These are phyloP conservation scores for Pleurotus salmoneostramineus DNA, from an alignment of 768 basidiomycete species.

Conservation along the genomic window DNA sequence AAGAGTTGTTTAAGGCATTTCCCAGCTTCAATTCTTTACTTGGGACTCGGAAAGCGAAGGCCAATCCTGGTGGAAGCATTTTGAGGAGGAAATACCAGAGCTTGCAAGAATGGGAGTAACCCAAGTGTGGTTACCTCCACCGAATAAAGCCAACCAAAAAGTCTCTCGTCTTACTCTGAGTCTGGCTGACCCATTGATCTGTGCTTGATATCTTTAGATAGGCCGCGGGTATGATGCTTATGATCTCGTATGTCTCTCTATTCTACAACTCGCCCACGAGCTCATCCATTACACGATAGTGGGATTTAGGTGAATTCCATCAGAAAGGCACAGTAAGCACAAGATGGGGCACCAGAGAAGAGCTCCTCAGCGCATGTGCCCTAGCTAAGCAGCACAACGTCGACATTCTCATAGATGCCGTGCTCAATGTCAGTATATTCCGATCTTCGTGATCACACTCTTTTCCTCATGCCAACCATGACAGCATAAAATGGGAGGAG, in stretches of 20 bases:
- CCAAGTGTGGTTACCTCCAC: slow-evolving; percentile 81
- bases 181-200: background rate
- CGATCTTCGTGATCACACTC: background rate
- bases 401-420: slow-evolving; percentile 80
- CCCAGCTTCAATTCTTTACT: slow-evolving; percentile 78
- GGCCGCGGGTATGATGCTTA: slow-evolving; percentile 86
- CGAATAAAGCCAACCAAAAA: slow-evolving; percentile 69
- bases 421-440: slow-evolving; percentile 65
- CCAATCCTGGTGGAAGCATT: slow-evolving; percentile 79
- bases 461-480: slow-evolving; percentile 9
- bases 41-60: slow-evolving; percentile 61
- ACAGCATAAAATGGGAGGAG: slow-evolving; percentile 85
- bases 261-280: background rate
- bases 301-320: slow-evolving; percentile 84
- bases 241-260: slow-evolving; percentile 54
- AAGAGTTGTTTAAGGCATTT: background rate
- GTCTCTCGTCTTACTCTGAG: slow-evolving; percentile 27
- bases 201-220: slow-evolving; percentile 31
- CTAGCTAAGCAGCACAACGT: slow-evolving; percentile 67
- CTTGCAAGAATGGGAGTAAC: slow-evolving; percentile 71
- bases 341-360: slow-evolving; percentile 85
- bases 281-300: slow-evolving; percentile 35
- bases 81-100: slow-evolving; percentile 59
- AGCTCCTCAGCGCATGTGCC: slow-evolving; percentile 66
- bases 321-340: slow-evolving; percentile 71